Base-by-base conservation (phyloP, 805 yeast species). In the Cyberlindnera xishuangbannaensis region DNA sequence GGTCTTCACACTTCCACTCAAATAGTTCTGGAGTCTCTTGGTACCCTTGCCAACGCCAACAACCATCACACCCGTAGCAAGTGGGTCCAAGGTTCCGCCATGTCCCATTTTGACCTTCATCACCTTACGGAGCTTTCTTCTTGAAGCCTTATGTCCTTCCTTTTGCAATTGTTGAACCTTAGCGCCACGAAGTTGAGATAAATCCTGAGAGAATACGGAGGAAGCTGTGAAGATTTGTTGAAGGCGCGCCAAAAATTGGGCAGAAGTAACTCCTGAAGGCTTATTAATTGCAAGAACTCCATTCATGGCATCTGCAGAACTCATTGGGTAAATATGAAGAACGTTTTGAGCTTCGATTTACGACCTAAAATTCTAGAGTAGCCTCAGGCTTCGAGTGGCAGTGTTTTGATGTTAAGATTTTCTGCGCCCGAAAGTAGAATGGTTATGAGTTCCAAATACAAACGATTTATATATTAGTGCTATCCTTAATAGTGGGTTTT, bases 31-130 rank as follows among this genome's bases (percentile, higher is more conserved):
- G 27, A 92, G 63, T 52, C 72, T 65, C 55, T 90, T 94, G 2
- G 99, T 92, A 3, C 98, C 98, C 1, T 67, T 42, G 6, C 96
- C 96, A n/a, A 92, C 74, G 5, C 98, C 99, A 35, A 92, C 68
- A 2, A 94, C 90, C 26, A 84, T 58, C 1, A 90, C 88, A 9
- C 99, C 99, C n/a, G 87, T 78, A 0, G 99, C 99, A 27, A 84
- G 60, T 0, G 97, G 97, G 51, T 92, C 99, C 24, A 92, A 64
- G 0, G 99, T 92, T 8, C 99, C 99, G 14, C 98, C 99, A 57
- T 92, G 99, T 1, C 99, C 99, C 67, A 90, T 81, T 51, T 92
- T 92, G 21, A 88, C 77, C 47, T 78, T 78, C 6, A 61, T 46
- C 4, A 72, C 62, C 20, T 66, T 65, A 16, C 69, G 61, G 18